Evolutionary conservation across 169 alveolate genomes (phyloP), one percentile per base, ranked within the genome.

Genomic region (Toxoplasma gondii): DNA sequence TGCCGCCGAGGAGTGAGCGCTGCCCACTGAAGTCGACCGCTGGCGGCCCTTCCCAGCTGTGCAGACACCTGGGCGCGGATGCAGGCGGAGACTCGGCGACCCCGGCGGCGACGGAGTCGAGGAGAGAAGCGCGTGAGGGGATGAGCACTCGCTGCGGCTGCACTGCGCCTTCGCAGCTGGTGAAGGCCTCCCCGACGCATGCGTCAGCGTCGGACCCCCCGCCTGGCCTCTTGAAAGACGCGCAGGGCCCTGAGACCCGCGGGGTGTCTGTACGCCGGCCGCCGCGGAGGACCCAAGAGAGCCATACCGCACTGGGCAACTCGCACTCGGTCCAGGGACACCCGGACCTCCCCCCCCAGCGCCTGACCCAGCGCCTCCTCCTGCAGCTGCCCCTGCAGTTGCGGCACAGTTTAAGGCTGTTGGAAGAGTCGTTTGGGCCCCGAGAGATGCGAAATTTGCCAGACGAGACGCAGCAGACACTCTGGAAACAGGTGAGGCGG

Each of bases 111-210:
- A 64, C 34, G 74, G 74, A 16, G 74, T 64, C 74, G 74, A 16
- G 34, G 74, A 64, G 34, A 64, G 74, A 27, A 64, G 34, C n/a
- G 22, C 74, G 34, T 64, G 74, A 31, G 74, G 74, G 7, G 74
- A 64, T 1, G 74, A 64, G 74, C 74, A 64, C n/a, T 64, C n/a
- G 74, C 74, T 64, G 74, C 74, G 74, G n/a, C 74, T 64, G 74
- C 7, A 19, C 67, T 12, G 74, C 34, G 5, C 74, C 29, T 64
- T 64, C 74, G 22, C 24, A 27, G 34, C 74, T 16, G 7, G 74
- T 4, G 74, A 27, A 4, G 74, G 24, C 34, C n/a, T 19, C 31
- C 5, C 31, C 31, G 74, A 7, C 74, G 74, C 34, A 64, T 16
- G n/a, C 7, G 29, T 7, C 7, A 16, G 24, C 9, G 74, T 31